Conservation (phyloP, 2,329 filamentous ascomycete species). For the Metarhizium robertsii region DNA sequence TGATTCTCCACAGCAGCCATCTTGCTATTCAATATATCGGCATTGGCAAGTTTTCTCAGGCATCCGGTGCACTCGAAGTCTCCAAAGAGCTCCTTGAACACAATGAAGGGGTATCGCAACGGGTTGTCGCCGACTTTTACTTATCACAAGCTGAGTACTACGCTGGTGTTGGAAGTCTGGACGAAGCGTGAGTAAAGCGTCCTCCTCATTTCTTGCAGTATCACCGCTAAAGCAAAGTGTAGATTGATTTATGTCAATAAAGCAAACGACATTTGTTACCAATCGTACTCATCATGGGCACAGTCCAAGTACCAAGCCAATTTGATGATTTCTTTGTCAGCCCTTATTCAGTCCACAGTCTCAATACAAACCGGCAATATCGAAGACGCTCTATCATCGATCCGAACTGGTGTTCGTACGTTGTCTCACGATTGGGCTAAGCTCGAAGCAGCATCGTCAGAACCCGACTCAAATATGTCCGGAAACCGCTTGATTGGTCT, state of each 20-base stretch:
- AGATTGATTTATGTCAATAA: constrained; percentile 24
- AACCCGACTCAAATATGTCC: constrained; percentile 18
- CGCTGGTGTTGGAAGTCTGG: constrained; percentile 54
- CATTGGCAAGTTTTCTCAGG: constrained; percentile 42
- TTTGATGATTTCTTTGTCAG: constrained; percentile 19
- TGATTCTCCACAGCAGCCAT: constrained; percentile 36
- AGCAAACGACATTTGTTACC: constrained; percentile 28
- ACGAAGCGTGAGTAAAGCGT: constrained; percentile 41
- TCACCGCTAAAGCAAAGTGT: constrained; percentile 1
- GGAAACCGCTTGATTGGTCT: constrained; percentile 19
- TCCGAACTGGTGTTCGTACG: constrained; percentile 47
- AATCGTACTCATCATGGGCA: constrained; percentile 22
- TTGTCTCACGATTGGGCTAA: constrained; percentile 47
- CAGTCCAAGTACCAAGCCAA: constrained; percentile 23
- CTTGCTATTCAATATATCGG: constrained; percentile 44
- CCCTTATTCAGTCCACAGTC: constrained; percentile 54
- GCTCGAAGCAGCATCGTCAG: constrained; percentile 28
- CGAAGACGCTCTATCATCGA: constrained; percentile 46
- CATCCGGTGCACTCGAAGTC: constrained; percentile 44
- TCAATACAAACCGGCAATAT: constrained; percentile 53
- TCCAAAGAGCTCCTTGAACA: constrained; percentile 39
- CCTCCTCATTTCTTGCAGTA: background rate
- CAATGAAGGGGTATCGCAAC: constrained; percentile 26
- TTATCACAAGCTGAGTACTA: constrained; percentile 68
- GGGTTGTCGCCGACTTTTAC: constrained; percentile 45